Percentiles rank a stretch among this genome's conserved stretches.
phyloP scores from a whole-genome alignment of 176 grass and related monocot genomes.

The Musa schizocarpa region DNA sequence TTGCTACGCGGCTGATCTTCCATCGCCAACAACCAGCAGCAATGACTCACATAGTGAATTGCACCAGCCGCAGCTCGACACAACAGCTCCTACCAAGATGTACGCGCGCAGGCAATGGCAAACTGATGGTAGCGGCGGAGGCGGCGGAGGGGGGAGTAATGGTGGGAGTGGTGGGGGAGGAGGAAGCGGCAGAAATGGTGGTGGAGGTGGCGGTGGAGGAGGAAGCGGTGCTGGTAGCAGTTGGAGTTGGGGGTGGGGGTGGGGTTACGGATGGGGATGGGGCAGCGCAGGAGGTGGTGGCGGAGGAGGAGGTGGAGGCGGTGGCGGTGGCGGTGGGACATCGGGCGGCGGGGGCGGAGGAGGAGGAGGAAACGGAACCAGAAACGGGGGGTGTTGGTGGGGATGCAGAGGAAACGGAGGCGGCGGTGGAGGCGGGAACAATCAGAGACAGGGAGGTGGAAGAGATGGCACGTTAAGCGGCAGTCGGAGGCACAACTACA shows the following conservation, averaged over 20 bases:
- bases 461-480: neutral
- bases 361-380: neutral
- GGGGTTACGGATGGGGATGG: slow-evolving; percentile 18
- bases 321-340: neutral
- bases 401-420: too few species aligned
- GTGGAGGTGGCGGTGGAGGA: neutral
- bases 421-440: neutral
- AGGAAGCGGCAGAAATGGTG: slow-evolving; percentile 22
- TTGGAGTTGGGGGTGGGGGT: slow-evolving; percentile 7
- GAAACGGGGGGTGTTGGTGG: too few species aligned
- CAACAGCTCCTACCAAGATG: neutral
- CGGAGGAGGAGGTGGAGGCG: slow-evolving; percentile 20
- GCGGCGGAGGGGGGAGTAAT: neutral
- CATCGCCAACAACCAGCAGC: neutral
- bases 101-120: neutral
- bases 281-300: slow-evolving; percentile 21
- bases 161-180: neutral
- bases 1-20: neutral
- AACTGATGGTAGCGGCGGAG: neutral
- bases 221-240: neutral
- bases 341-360: neutral
- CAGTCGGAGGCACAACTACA: slow-evolving; percentile 39
- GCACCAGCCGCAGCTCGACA: neutral
- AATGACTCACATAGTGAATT: too few species aligned
- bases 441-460: neutral